Conservation (phyloP, 1,284 basidiomycete genomes). For the Boletus sp. region DNA sequence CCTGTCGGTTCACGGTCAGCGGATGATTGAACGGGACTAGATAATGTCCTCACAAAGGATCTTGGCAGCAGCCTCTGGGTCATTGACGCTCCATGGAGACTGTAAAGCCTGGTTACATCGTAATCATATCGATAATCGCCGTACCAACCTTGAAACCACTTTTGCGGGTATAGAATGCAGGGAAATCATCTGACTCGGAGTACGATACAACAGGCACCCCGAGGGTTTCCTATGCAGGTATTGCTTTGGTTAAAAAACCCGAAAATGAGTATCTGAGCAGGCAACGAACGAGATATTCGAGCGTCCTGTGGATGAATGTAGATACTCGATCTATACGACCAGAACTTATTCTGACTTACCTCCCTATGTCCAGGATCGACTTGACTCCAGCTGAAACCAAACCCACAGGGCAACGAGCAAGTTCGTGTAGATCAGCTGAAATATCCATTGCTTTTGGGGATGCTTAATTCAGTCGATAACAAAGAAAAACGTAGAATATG, state of each 20-base stretch:
- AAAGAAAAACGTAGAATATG: not conserved
- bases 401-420: conserved; percentile 81
- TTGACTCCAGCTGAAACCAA: conserved; percentile 95
- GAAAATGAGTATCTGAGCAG: not conserved
- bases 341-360: conserved; percentile 35
- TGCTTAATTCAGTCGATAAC: not conserved
- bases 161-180: conserved; percentile 87
- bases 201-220: conserved; percentile 91
- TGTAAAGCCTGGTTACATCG: conserved; percentile 26
- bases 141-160: conserved; percentile 70
- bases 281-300: conserved; percentile 81
- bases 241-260: not conserved
- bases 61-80: conserved; percentile 61
- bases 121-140: not conserved
- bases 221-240: conserved; percentile 79
- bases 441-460: conserved; percentile 78
- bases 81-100: conserved; percentile 68
- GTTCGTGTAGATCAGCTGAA: conserved; percentile 86
- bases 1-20: conserved; percentile 38
- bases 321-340: conserved; percentile 3
- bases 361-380: conserved; percentile 91
- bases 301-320: conserved; percentile 51
- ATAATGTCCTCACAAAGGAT: conserved; percentile 57
- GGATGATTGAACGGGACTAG: not conserved
- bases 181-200: conserved; percentile 75